Base-by-base conservation (phyloP, 208 protist genomes). In the Wallacemonas sp. region DNA sequence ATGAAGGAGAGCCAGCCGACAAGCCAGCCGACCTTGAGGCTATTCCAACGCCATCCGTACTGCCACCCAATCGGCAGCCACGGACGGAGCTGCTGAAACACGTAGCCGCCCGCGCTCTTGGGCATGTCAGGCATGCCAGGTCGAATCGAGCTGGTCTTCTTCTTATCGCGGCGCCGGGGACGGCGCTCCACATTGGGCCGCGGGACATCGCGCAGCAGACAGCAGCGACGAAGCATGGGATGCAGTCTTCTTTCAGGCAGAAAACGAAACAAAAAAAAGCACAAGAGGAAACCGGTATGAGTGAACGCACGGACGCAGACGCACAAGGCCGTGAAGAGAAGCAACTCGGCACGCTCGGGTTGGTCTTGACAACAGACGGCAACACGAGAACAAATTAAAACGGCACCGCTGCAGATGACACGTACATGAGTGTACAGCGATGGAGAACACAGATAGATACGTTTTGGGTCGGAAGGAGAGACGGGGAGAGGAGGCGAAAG, bases 31-130 rank as follows among this genome's bases (percentile, higher is more conserved):
- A 50, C 63, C 61, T 92, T 84, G 22, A 95, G 74, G 29, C 67
- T 57, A 44, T 81, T 89, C 85, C 86, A 95, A 0, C 87, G 81
- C 86, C 87, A 91, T 41, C 86, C 89, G 70, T 95, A 95, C 78
- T 92, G 89, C 89, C 89, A 95, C 3, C 72, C 57, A 32, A 77
- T 71, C 3, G 89, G 89, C 59, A 95, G 77, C 18, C 79, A 83
- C 23, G 84, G 89, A 3, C 89, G 79, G 2, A 95, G 70, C 65
- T 91, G 82, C 57, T 87, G 81, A 45, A 95, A 92, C 3, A 94
- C 36, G 55, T 88, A 92, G 16, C 89, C 89, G n/a, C 86, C 89
- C 1, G 84, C 89, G 41, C 83, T 92, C 67, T 89, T 92, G 5
- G 89, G 89, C 36, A 94, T 38, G 61, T 94, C 86, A 3, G 85